These are phyloP conservation scores for Dioscorea zingiberensis DNA, from an alignment of 106 monocot species.

Conservation along the genomic window DNA sequence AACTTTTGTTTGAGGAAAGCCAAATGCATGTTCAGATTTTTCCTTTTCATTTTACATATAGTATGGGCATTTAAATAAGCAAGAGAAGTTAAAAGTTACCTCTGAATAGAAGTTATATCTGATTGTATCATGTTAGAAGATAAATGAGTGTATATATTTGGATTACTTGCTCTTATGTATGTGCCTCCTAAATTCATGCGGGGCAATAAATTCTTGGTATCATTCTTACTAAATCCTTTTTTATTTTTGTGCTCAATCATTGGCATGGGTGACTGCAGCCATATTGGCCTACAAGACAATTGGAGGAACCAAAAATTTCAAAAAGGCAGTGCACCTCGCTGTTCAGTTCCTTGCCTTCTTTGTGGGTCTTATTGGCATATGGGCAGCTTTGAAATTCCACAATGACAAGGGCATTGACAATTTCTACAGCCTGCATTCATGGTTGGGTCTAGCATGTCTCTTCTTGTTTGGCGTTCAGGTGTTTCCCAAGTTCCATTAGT, in stretches of 20 bases:
- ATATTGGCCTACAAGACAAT: slow-evolving; percentile 89
- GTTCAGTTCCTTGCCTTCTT: slow-evolving; percentile 62
- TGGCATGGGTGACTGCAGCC: slow-evolving; percentile 31
- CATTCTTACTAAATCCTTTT: neutral
- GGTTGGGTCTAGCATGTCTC: slow-evolving; percentile 77
- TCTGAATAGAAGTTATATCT: too few relatives aligned
- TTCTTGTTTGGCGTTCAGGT: slow-evolving; percentile 79
- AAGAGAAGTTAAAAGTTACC: too few relatives aligned
- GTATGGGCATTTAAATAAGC: too few relatives aligned
- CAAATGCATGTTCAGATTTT: too few relatives aligned
- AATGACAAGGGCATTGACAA: slow-evolving; percentile 96
- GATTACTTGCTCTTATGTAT: too few relatives aligned
- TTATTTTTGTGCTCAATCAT: slow-evolving; percentile 1
- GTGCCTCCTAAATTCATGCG: too few relatives aligned
- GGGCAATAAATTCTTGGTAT: too few relatives aligned
- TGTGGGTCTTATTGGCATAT: slow-evolving; percentile 71
- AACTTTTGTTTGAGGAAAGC: too few relatives aligned
- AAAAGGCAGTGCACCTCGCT: slow-evolving; percentile 67
- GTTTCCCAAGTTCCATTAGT: neutral
- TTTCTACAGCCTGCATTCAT: slow-evolving; percentile 96
- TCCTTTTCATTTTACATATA: too few relatives aligned
- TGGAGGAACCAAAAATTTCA: slow-evolving; percentile 85
- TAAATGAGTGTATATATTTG: too few relatives aligned
- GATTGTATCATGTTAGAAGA: too few relatives aligned
- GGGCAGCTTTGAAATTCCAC: slow-evolving; percentile 93